Percentiles rank a stretch among this genome's conserved stretches.
phyloP scores from a whole-genome alignment of 1,139 yeast genomes.

The Meyerozyma elateridarum region DNA sequence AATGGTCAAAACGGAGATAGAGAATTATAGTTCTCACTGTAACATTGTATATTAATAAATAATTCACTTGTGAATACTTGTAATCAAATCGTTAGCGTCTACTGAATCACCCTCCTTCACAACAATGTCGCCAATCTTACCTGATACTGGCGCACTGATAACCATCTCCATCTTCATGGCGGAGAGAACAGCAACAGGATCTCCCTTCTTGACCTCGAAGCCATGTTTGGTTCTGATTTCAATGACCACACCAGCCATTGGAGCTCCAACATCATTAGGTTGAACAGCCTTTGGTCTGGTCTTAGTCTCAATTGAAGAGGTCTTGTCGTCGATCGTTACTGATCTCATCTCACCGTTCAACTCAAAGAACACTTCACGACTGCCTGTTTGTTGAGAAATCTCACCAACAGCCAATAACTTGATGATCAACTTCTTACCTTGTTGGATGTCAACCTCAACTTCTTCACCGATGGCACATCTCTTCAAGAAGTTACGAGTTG shows the following conservation, averaged over 20 bases:
- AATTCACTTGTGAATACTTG: slow-evolving; percentile 24
- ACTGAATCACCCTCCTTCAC: slow-evolving; percentile 93
- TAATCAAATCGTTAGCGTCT: slow-evolving; percentile 81
- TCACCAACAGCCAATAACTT: slow-evolving; percentile 93
- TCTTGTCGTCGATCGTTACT: slow-evolving; percentile 85
- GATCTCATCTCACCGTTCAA: slow-evolving; percentile 97
- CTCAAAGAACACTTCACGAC: slow-evolving; percentile 95
- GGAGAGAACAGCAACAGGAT: slow-evolving; percentile 86
- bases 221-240: slow-evolving; percentile 90
- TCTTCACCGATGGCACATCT: slow-evolving; percentile 88
- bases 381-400: slow-evolving; percentile 77
- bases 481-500: slow-evolving; percentile 84
- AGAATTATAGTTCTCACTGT: slow-evolving; percentile 13
- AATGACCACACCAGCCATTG: slow-evolving; percentile 98
- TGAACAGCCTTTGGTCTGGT: slow-evolving; percentile 91
- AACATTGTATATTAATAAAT: background rate
- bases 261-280: slow-evolving; percentile 95
- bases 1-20: slow-evolving; percentile 14
- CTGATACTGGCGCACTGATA: slow-evolving; percentile 85
- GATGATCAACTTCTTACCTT: slow-evolving; percentile 90
- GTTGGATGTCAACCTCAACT: slow-evolving; percentile 81
- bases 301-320: slow-evolving; percentile 76
- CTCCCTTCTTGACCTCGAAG: slow-evolving; percentile 90
- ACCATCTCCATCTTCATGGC: slow-evolving; percentile 99
- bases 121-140: slow-evolving; percentile 69